These are phyloP conservation scores for Sporodiniella umbellata DNA, from an alignment of 371 early-diverging fungal genomes.

Conservation along the genomic window DNA sequence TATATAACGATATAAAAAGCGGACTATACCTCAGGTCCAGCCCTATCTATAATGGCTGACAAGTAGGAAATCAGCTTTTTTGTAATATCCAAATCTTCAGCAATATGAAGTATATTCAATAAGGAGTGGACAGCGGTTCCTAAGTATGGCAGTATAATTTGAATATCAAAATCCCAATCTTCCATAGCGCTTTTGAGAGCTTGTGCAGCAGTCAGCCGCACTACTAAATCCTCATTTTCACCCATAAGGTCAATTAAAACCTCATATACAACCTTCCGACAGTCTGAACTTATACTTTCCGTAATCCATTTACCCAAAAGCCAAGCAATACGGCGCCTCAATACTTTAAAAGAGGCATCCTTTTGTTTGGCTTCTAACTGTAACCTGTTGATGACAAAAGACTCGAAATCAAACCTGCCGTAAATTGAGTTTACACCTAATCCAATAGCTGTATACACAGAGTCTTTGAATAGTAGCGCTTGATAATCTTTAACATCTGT, in stretches of 20 bases:
- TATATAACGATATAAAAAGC: too few species aligned
- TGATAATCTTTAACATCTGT: slow-evolving; percentile 43
- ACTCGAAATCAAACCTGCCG: slow-evolving; percentile 79
- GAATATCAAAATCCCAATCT: slow-evolving; percentile 87
- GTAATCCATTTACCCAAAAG: slow-evolving; percentile 85
- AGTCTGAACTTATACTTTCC: slow-evolving; percentile 68
- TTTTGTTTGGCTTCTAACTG: slow-evolving; percentile 51
- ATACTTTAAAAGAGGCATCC: slow-evolving; percentile 49
- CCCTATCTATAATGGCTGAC: slow-evolving; percentile 73
- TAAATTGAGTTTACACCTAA: slow-evolving; percentile 82
- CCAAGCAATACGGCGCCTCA: slow-evolving; percentile 80
- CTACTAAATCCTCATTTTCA: slow-evolving; percentile 70
- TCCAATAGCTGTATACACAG: slow-evolving; percentile 80
- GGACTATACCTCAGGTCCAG: slow-evolving; percentile 59
- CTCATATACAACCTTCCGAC: slow-evolving; percentile 66
- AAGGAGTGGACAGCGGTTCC: slow-evolving; percentile 58
- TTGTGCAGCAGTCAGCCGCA: slow-evolving; percentile 80
- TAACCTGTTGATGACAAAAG: slow-evolving; percentile 64
- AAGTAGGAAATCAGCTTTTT: slow-evolving; percentile 76
- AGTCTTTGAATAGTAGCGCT: slow-evolving; percentile 74
- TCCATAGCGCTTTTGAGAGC: slow-evolving; percentile 69
- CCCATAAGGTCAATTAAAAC: slow-evolving; percentile 67
- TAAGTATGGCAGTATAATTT: slow-evolving; percentile 68
- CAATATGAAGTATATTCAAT: slow-evolving; percentile 57
- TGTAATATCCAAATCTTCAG: slow-evolving; percentile 74